These are phyloP conservation scores for Hirschioporus abietinus DNA, from an alignment of 768 basidiomycete species.

Conservation along the genomic window DNA sequence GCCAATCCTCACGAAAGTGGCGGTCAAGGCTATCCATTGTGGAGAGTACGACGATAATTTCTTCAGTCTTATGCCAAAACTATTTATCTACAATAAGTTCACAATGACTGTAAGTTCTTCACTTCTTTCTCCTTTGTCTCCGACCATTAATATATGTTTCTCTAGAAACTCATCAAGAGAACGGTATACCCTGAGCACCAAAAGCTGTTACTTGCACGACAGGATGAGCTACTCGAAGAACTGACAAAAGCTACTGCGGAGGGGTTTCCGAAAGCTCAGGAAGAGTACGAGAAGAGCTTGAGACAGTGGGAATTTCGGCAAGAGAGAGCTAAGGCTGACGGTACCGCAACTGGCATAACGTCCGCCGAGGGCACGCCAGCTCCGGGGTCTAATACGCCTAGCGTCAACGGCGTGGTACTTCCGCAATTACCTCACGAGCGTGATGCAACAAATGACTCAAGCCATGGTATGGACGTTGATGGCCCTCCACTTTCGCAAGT, in stretches of 20 bases:
- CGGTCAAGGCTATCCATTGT: constrained; percentile 72
- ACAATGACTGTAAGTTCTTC: constrained; percentile 70
- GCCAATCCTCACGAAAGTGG: constrained; percentile 63
- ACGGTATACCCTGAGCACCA: constrained; percentile 77
- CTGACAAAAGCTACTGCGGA: constrained; percentile 57
- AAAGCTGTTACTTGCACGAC: constrained; percentile 56
- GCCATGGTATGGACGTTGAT: constrained; percentile 28
- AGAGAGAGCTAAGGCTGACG: constrained; percentile 29
- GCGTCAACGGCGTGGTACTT: constrained; percentile 18
- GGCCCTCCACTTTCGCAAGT: constrained; percentile 23
- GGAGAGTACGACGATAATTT: constrained; percentile 91
- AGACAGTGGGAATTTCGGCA: constrained; percentile 59
- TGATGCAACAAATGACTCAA: constrained; percentile 19
- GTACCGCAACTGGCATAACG: constrained; percentile 24
- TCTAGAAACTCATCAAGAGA: constrained; percentile 87
- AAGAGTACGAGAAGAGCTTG: constrained; percentile 73
- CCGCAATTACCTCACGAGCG: constrained; percentile 17
- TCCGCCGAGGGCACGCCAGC: constrained; percentile 32
- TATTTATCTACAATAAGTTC: constrained; percentile 95
- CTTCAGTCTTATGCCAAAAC: constrained; percentile 78
- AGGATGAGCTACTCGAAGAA: constrained; percentile 62
- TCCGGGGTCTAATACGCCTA: constrained; percentile 21
- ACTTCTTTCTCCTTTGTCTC: not conserved
- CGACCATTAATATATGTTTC: not conserved
- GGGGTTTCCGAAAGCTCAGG: constrained; percentile 62